Evolutionary conservation across 2,329 filamentous ascomycete genomes (phyloP).

Genomic region (Aphanoascus verrucosus): DNA sequence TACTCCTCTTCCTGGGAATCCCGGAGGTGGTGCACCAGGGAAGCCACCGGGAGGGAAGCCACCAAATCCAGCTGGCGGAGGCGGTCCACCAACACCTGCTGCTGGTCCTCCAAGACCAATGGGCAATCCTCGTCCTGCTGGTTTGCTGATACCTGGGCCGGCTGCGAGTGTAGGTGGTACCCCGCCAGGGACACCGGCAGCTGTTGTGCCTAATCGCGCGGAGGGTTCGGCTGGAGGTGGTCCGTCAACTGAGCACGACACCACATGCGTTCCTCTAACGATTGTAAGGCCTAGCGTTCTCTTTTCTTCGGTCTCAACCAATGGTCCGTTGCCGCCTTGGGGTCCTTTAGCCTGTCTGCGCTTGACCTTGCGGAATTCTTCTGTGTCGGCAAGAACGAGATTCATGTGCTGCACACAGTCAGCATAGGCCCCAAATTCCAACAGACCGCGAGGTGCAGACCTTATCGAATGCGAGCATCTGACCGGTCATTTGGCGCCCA

Average conservation of each 20-base stretch:
- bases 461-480: conserved; percentile 99
- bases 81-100: conserved; percentile 71
- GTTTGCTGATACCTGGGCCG: conserved; percentile 81
- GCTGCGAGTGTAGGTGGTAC: conserved; percentile 59
- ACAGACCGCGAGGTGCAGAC: conserved; percentile 36
- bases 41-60: conserved; percentile 43
- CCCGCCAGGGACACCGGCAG: conserved; percentile 49
- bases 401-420: conserved; percentile 74
- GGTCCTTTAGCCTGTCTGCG: conserved; percentile 65
- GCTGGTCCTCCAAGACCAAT: conserved; percentile 81
- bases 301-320: conserved; percentile 89
- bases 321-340: conserved; percentile 48
- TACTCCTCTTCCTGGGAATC: conserved; percentile 41
- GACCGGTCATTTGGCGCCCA: conserved; percentile 89
- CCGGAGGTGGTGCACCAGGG: conserved; percentile 42
- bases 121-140: conserved; percentile 74
- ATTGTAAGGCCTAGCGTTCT: conserved; percentile 92
- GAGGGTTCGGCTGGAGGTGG: conserved; percentile 90
- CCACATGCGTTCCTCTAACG: conserved; percentile 84
- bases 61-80: conserved; percentile 48
- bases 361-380: conserved; percentile 91
- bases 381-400: conserved; percentile 92
- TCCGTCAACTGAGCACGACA: conserved; percentile 89
- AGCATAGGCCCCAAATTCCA: background rate
- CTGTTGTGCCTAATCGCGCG: conserved; percentile 69